phyloP scores from a whole-genome alignment of 305 asterid species.

The Salvia sclarea region DNA sequence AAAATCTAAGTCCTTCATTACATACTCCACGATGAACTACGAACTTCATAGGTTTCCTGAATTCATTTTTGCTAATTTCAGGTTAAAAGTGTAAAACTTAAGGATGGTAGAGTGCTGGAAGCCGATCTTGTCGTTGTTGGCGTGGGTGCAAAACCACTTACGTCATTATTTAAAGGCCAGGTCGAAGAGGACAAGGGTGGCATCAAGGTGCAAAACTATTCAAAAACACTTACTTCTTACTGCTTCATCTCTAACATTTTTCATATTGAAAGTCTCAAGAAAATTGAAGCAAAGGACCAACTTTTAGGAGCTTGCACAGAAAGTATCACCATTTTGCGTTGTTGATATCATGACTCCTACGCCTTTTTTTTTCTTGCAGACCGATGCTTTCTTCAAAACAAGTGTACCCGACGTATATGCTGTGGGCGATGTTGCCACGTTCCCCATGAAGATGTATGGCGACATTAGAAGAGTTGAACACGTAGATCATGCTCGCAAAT shows the following conservation, averaged over 20 bases:
- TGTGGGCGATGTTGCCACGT: constrained; percentile 94
- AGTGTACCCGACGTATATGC: constrained; percentile 79
- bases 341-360: background rate
- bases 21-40: constrained; percentile 12
- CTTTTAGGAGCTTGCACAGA: too few species aligned
- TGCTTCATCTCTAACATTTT: background rate
- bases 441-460: constrained; percentile 81
- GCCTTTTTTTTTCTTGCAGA: constrained; percentile 48
- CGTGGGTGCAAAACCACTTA: constrained; percentile 83
- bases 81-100: constrained; percentile 79
- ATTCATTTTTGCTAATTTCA: constrained; percentile 29
- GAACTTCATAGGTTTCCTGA: background rate
- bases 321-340: too few species aligned
- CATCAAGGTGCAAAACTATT: constrained; percentile 48
- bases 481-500: constrained; percentile 92
- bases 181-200: constrained; percentile 89
- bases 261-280: background rate
- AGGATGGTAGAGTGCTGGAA: constrained; percentile 85
- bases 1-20: constrained; percentile 9
- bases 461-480: constrained; percentile 94
- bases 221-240: background rate
- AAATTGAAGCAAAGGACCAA: constrained; percentile 3
- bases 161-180: constrained; percentile 72
- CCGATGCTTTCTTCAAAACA: constrained; percentile 81
- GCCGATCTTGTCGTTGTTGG: constrained; percentile 94